A percentile compares a stretch with the other conserved stretches of the same genome.
Conservation (phyloP, 148 eudicot genomes). For the Cornus controversa region DNA sequence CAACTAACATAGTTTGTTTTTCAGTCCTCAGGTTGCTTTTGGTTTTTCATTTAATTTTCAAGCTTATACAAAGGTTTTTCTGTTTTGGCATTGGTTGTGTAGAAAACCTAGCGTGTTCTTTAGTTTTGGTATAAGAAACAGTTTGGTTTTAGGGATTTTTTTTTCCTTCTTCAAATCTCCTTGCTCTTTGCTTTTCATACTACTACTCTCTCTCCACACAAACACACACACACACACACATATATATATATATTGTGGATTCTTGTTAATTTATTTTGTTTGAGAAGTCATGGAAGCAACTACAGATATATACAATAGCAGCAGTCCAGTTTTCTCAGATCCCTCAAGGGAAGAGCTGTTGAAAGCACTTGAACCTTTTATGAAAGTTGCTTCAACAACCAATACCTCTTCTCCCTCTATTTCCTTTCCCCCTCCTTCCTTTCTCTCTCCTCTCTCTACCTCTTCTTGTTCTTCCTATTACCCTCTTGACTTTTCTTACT, state of each 20-base stretch:
- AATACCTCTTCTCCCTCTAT: slow-evolving; percentile 10
- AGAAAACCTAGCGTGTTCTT: slow-evolving; percentile 19
- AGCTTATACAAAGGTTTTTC: background rate
- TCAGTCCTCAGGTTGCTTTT: slow-evolving; percentile 23
- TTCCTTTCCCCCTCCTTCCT: too few relatives aligned
- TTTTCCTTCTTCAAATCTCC: background rate
- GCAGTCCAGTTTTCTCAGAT: slow-evolving; percentile 38
- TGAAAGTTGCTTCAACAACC: slow-evolving; percentile 42
- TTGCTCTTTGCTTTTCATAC: background rate
- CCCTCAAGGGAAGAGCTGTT: slow-evolving; percentile 52
- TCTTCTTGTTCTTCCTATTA: slow-evolving; percentile 10
- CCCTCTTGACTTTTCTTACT: too few relatives aligned
- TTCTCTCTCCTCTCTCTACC: slow-evolving; percentile 3
- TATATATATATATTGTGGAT: background rate
- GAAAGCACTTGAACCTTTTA: slow-evolving; percentile 69
- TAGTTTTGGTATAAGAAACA: slow-evolving; percentile 30
- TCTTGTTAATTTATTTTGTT: background rate
- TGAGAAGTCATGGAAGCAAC: slow-evolving; percentile 43
- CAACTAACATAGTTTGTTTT: slow-evolving; percentile 35
- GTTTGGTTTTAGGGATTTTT: background rate
- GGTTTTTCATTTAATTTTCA: too few relatives aligned
- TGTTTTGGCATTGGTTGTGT: background rate
- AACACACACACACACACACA: too few relatives aligned
- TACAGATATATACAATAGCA: slow-evolving; percentile 39
- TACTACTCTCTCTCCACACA: background rate